These are phyloP conservation scores for Ogataea chonburiensis DNA, from an alignment of 805 yeast species.

Conservation along the genomic window DNA sequence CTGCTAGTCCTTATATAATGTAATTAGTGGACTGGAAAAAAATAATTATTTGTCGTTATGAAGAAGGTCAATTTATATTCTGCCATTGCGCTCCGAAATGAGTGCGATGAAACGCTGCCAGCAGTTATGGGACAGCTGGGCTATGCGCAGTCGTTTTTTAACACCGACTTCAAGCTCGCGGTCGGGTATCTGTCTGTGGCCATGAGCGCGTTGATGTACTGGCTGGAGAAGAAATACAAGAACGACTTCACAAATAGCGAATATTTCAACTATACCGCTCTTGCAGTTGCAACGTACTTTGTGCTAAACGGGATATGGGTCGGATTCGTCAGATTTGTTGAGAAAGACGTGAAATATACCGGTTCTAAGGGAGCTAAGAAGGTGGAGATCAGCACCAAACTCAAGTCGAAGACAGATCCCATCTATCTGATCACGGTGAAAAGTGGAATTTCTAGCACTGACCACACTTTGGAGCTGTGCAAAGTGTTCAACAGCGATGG, in stretches of 20 bases:
- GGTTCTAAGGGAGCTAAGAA: conserved; percentile 41
- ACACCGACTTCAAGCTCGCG: conserved; percentile 47
- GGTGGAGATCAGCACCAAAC: conserved; percentile 38
- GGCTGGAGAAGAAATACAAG: conserved; percentile 46
- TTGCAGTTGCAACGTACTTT: conserved; percentile 40
- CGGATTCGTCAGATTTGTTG: conserved; percentile 34
- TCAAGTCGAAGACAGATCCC: conserved; percentile 44
- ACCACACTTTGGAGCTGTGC: conserved; percentile 35
- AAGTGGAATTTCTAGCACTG: conserved; percentile 24
- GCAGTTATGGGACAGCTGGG: conserved; percentile 42
- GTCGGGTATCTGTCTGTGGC: conserved; percentile 48
- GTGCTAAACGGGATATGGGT: conserved; percentile 36
- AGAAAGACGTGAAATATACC: conserved; percentile 46
- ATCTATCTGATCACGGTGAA: conserved; percentile 39
- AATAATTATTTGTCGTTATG: not conserved
- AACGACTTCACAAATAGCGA: conserved; percentile 40
- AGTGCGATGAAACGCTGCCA: conserved; percentile 49
- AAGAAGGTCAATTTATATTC: conserved; percentile 41
- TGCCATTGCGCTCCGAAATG: conserved; percentile 44
- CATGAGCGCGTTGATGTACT: conserved; percentile 45
- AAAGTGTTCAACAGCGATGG: conserved; percentile 49
- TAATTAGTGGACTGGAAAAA: conserved; percentile 22
- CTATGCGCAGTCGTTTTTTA: conserved; percentile 45
- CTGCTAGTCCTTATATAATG: conserved; percentile 3
- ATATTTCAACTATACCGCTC: conserved; percentile 36